Evolutionary conservation across 2,329 filamentous ascomycete species (phyloP), one percentile per base, ranked within the genome.

Genomic region (Nigrospora sphaerica): DNA sequence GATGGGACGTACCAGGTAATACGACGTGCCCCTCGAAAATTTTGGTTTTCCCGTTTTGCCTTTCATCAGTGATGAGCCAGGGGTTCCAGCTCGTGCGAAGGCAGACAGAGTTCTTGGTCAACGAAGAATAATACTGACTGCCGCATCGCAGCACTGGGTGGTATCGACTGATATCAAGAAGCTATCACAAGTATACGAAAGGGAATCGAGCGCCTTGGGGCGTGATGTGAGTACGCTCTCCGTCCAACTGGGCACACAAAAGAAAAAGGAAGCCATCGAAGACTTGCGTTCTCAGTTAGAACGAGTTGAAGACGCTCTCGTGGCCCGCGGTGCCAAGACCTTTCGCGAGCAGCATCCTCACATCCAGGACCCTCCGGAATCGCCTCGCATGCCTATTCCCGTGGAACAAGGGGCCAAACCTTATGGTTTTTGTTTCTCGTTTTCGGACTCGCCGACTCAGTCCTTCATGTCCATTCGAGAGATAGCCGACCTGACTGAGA

Each of bases 291-390:
- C 58, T 0, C 70, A 77, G 1, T 75, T 84, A 34, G 68, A 81
- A 52, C 57, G 67, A 17, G 63, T 88, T 2, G 78, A 86, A 55
- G 56, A 66, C 2, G 55, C 62, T 2, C 64, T 92, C 17, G 37
- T 83, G 2, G 62, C 65, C 4, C 78, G 73, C 47, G 81, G 77
- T 1, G 87, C 77, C 2, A 89, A 88, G 62, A 75, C 76, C 0
- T 90, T 87, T 58, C 57, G 63, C 12, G 77, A 90, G 40, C 64
- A 88, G 7, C 64, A 85, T 60, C 84, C 85, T 0, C 67, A 79
- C 1, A 62, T 73, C 46, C 59, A 65, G 23, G 55, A 58, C 2
- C 48, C 34, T 36, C 31, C 37, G n/a, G 37, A 43, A 16, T 14
- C 23, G 7, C 23, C 7, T 10, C 10, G 23, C 10, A 10, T 28